Percentiles rank a stretch among this genome's conserved stretches.
Evolutionary conservation across 306 rosid genomes (phyloP).

Genomic region (Ziziphus jujuba): DNA sequence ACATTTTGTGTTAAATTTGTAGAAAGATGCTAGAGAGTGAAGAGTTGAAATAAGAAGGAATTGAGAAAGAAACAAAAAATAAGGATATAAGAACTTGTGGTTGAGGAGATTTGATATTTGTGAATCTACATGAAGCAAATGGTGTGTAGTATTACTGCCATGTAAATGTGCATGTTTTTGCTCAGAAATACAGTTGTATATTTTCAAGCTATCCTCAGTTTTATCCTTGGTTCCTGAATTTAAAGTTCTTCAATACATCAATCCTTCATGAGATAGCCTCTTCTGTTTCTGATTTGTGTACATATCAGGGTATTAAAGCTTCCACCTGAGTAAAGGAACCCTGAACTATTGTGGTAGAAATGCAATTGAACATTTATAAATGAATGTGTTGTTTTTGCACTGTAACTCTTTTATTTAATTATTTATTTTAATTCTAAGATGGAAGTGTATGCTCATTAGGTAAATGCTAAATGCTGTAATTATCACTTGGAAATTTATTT

Average conservation of each 20-base stretch:
- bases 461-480: slow-evolving; percentile 3
- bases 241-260: neutral
- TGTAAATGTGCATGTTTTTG: too few species aligned
- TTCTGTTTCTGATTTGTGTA: neutral
- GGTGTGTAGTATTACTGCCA: too few species aligned
- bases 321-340: neutral
- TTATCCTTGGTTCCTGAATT: too few species aligned
- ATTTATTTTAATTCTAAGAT: too few species aligned
- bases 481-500: neutral
- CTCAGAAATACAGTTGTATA: too few species aligned
- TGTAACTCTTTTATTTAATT: too few species aligned
- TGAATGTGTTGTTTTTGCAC: slow-evolving; percentile 1
- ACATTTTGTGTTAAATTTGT: too few species aligned
- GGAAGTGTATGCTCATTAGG: neutral
- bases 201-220: too few species aligned
- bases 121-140: neutral
- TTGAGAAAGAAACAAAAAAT: neutral
- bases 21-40: neutral
- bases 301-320: neutral
- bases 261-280: neutral
- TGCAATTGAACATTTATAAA: too few species aligned
- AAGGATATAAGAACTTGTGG: neutral
- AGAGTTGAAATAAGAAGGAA: neutral
- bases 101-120: neutral
- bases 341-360: too few species aligned